These are phyloP conservation scores for Phytophthora boehmeriae DNA, from an alignment of 352 stramenopile genomes.

Conservation along the genomic window DNA sequence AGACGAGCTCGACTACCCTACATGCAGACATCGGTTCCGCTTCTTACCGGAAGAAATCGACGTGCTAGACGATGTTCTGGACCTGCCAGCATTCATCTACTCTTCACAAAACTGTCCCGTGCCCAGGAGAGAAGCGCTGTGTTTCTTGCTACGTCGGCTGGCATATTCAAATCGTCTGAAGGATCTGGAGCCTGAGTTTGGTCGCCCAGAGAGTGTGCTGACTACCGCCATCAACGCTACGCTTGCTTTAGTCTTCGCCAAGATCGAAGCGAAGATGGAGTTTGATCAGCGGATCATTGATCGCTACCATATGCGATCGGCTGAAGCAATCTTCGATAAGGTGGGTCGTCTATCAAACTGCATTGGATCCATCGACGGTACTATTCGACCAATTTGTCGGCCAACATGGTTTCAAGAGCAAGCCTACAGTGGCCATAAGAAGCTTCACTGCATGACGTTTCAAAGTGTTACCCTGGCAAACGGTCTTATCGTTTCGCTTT, in stretches of 20 bases:
- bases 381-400: conserved; percentile 7
- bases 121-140: background rate
- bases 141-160: background rate
- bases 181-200: background rate
- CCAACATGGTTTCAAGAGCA: background rate
- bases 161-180: background rate
- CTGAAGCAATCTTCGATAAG: conserved; percentile 7
- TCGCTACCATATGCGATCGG: background rate
- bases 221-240: conserved; percentile 1
- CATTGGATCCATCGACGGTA: conserved; percentile 8
- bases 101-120: too few species aligned
- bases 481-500: background rate
- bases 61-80: too few species aligned
- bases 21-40: too few species aligned
- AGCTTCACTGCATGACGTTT: background rate
- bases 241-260: background rate
- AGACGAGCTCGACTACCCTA: too few species aligned
- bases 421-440: background rate
- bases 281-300: conserved; percentile 8
- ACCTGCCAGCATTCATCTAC: background rate
- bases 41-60: too few species aligned
- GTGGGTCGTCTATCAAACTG: conserved; percentile 5
- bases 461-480: background rate
- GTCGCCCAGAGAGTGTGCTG: background rate
- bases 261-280: conserved; percentile 7